Evolutionary conservation across 2,329 filamentous ascomycete species (phyloP).

Genomic region (Phialophora tarda): DNA sequence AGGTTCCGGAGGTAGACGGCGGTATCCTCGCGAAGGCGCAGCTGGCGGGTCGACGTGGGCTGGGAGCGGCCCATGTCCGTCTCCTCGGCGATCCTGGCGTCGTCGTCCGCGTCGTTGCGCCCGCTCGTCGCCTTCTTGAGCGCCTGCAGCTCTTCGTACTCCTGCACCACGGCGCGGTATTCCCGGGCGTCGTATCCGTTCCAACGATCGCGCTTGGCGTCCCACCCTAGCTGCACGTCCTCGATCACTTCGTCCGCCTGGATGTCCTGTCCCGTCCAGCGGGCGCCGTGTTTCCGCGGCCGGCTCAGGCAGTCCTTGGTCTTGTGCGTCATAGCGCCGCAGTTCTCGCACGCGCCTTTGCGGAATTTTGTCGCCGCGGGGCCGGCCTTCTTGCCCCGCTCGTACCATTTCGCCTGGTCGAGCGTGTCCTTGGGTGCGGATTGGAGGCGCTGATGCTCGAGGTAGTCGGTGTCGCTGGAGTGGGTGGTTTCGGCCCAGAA

Average conservation of each 20-base stretch:
- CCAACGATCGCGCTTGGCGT: constrained; percentile 97
- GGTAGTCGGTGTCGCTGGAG: constrained; percentile 75
- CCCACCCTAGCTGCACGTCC: constrained; percentile 87
- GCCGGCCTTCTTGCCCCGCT: constrained; percentile 80
- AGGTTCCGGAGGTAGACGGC: constrained; percentile 96
- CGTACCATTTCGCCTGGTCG: constrained; percentile 84
- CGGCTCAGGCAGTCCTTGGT: constrained; percentile 90
- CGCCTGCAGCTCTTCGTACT: constrained; percentile 84
- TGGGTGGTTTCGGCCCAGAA: constrained; percentile 84
- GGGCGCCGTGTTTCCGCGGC: constrained; percentile 85
- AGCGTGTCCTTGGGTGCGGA: constrained; percentile 44
- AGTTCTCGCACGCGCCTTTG: constrained; percentile 98
- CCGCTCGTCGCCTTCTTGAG: constrained; percentile 66
- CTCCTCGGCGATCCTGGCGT: constrained; percentile 80
- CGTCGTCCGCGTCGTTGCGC: constrained; percentile 44
- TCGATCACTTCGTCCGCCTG: constrained; percentile 88
- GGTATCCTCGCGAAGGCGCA: constrained; percentile 93
- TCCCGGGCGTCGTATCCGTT: constrained; percentile 94
- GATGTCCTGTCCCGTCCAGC: constrained; percentile 91
- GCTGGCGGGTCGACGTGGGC: constrained; percentile 84
- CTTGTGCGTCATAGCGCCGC: constrained; percentile 95
- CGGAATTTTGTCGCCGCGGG: constrained; percentile 94
- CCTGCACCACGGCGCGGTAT: constrained; percentile 84
- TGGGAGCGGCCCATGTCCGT: constrained; percentile 90
- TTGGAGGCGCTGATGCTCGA: constrained; percentile 91